phyloP scores from a whole-genome alignment of 1,284 basidiomycete genomes.

The Ganoderma boninense region DNA sequence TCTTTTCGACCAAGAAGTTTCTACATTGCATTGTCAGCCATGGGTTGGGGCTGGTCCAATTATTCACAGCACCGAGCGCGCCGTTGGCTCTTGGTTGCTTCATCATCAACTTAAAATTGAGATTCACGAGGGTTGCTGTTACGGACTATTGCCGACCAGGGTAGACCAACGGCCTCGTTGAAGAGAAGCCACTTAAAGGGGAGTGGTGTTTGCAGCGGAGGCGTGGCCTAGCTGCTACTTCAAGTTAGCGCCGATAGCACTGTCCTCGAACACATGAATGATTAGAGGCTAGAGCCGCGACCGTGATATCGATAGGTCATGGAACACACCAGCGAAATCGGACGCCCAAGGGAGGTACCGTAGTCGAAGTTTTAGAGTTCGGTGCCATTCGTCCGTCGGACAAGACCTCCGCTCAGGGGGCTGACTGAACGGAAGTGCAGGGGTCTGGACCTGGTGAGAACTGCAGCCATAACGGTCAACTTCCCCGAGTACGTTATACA shows the following conservation, averaged over 20 bases:
- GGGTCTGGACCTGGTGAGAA: background rate
- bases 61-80: background rate
- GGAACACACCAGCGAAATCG: background rate
- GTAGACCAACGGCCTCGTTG: too few species aligned
- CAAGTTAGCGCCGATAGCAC: too few species aligned
- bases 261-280: too few species aligned
- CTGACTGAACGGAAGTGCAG: background rate
- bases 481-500: background rate
- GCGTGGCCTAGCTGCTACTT: too few species aligned
- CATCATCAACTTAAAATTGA: background rate
- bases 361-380: background rate
- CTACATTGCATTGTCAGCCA: background rate
- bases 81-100: background rate
- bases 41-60: background rate
- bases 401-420: background rate
- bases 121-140: too few species aligned
- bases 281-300: too few species aligned
- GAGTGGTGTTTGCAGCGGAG: too few species aligned
- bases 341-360: background rate
- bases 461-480: background rate
- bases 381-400: background rate
- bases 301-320: too few species aligned
- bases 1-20: background rate
- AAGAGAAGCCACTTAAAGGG: too few species aligned
- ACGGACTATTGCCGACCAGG: too few species aligned